Conservation (phyloP, 225 moss, liverwort and hornwort species). For the Physcomitrellopsis africana region DNA sequence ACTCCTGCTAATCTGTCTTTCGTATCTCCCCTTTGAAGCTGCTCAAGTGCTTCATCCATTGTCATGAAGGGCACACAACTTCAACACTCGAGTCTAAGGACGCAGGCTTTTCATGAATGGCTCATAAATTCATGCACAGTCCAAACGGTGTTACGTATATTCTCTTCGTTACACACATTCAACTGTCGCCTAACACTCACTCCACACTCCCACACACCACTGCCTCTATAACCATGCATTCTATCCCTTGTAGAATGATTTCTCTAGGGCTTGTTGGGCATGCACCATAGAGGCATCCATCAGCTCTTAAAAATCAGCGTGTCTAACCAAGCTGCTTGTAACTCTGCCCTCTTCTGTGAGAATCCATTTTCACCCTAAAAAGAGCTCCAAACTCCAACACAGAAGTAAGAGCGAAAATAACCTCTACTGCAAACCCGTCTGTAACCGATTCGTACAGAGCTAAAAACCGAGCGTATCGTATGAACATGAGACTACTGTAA, state of each 20-base stretch:
- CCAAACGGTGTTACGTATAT: background rate
- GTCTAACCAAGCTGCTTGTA: background rate
- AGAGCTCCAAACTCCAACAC: background rate
- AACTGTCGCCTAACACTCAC: background rate
- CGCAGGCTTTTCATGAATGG: background rate
- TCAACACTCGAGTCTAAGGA: background rate
- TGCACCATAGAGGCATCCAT: background rate
- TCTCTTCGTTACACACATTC: background rate
- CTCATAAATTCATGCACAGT: background rate
- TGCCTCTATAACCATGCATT: slow-evolving; percentile 21
- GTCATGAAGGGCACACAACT: background rate
- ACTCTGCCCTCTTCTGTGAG: background rate
- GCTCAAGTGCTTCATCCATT: slow-evolving; percentile 76
- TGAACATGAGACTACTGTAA: background rate
- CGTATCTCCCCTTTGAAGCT: slow-evolving; percentile 62
- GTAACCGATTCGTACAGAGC: background rate
- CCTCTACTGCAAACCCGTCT: background rate
- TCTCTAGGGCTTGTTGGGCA: background rate
- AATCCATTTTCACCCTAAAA: background rate
- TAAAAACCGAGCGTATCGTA: background rate
- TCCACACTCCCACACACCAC: background rate
- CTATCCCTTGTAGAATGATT: background rate
- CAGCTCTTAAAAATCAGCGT: background rate
- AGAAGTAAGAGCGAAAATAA: background rate
- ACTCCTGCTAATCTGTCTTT: slow-evolving; percentile 72